Evolutionary conservation across 78 protist genomes (phyloP), one percentile per base, ranked within the genome.

Genomic region (Ministeria vibrans): DNA sequence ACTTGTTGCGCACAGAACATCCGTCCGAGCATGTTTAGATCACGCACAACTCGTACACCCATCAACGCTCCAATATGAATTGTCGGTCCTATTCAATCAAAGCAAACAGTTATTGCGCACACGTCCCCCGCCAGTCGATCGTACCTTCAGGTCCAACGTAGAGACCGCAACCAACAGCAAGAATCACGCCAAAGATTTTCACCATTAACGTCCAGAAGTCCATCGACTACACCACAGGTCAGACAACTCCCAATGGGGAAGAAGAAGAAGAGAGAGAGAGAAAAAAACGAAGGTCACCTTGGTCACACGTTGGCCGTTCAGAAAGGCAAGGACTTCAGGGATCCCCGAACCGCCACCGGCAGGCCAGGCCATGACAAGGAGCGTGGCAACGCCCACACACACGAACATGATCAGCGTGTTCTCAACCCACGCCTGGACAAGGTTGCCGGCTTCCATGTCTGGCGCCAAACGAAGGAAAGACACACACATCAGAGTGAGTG

Each of bases 21-120:
- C 13, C 66, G 28, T 23, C 28, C 28, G 66, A 59, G 66, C n/a
- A 28, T 59, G 66, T 30, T 59, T 23, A 59, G 66, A 27, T 59
- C 66, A 3, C 66, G 15, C 66, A 59, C 66, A 27, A 59, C 36
- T 23, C 66, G 66, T 30, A 59, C 66, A 3, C 66, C 66, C 7
- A 59, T 30, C 66, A 59, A 28, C 66, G 66, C 66, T 3, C 66
- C 66, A 59, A 59, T 59, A 30, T 59, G 66, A 59, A 59, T 59
- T 30, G 28, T 59, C 13, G 66, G 66, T 5, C 66, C 66, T 59
- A 30, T 11, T 4, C 36, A 23, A 59, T 23, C 66, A 11, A 13
- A 4, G 34, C 36, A 4, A 30, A 4, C 28, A 3, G 66, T 27
- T 28, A 59, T 4, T 30, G n/a, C n/a, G 28, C 66, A 59, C 66